A percentile compares a stretch with the other conserved stretches of the same genome.
Conservation (phyloP, 768 basidiomycete species). For the Collybiopsis luxurians region DNA sequence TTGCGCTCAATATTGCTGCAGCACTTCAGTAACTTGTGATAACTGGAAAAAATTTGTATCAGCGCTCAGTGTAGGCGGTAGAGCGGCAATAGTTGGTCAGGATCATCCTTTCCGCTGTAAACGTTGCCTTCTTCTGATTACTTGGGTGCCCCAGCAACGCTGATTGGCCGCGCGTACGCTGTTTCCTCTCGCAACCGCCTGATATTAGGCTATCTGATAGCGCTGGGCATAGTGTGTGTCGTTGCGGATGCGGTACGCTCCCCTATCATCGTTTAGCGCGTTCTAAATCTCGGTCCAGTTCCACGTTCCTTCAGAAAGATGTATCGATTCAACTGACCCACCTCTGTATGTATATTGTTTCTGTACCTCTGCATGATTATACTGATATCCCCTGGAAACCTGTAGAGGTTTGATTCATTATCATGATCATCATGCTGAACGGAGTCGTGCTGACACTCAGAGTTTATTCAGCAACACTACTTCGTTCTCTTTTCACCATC, state of each 20-base stretch:
- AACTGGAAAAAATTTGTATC: slow-evolving; percentile 22
- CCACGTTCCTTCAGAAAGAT: slow-evolving; percentile 16
- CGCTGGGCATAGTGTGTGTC: slow-evolving; percentile 19
- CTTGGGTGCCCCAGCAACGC: slow-evolving; percentile 4
- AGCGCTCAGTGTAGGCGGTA: slow-evolving; percentile 27
- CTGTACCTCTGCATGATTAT: neutral
- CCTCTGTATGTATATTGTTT: slow-evolving; percentile 11
- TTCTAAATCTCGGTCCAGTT: slow-evolving; percentile 6
- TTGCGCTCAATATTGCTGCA: too few relatives aligned
- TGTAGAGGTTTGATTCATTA: too few relatives aligned
- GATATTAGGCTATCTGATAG: slow-evolving; percentile 14
- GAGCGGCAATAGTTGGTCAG: slow-evolving; percentile 25
- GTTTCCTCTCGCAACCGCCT: slow-evolving; percentile 16
- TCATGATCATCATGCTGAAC: too few relatives aligned
- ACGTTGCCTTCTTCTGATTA: neutral
- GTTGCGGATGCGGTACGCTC: slow-evolving; percentile 20
- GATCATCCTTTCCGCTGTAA: neutral
- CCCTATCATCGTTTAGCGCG: neutral
- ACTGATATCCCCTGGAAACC: too few relatives aligned
- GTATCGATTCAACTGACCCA: slow-evolving; percentile 13
- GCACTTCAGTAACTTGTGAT: slow-evolving; percentile 19
- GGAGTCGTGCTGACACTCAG: too few relatives aligned
- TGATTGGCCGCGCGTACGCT: slow-evolving; percentile 18
- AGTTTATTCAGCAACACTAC: slow-evolving; percentile 8
- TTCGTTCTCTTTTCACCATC: slow-evolving; percentile 16